Conservation (phyloP, 805 yeast species). For the Ogataea siamensis region DNA sequence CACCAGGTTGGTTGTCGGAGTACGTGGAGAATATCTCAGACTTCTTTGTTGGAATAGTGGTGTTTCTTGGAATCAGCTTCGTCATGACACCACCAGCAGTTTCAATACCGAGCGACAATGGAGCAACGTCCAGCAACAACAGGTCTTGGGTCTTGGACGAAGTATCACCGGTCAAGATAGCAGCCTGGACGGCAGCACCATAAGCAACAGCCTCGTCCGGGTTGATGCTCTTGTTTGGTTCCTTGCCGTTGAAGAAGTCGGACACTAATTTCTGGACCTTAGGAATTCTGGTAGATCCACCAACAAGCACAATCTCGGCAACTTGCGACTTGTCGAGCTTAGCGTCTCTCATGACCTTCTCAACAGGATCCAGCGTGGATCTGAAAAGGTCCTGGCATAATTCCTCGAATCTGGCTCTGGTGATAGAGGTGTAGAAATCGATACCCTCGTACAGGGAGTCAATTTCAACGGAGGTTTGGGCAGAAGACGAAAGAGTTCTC, state of each 20-base stretch:
- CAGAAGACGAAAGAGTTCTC: constrained; percentile 95
- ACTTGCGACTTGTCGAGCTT: constrained; percentile 88
- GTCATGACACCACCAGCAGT: constrained; percentile 83
- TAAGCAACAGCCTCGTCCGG: constrained; percentile 99
- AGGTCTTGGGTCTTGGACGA: constrained; percentile 95
- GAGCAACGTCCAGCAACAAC: constrained; percentile 93
- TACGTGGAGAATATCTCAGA: constrained; percentile 78
- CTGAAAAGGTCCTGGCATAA: constrained; percentile 92
- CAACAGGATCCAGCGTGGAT: constrained; percentile 92
- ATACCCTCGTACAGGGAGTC: constrained; percentile 94
- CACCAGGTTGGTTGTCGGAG: constrained; percentile 83
- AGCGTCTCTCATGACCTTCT: constrained; percentile 88
- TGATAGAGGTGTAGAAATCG: constrained; percentile 93
- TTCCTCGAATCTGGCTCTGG: constrained; percentile 98
- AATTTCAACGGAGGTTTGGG: constrained; percentile 93
- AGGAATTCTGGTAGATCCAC: constrained; percentile 99
- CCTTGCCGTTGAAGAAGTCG: constrained; percentile 96
- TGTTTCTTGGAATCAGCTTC: constrained; percentile 73
- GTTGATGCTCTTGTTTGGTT: constrained; percentile 93
- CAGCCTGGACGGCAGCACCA: constrained; percentile 99
- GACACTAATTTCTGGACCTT: constrained; percentile 93
- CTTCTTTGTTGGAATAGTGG: constrained; percentile 73
- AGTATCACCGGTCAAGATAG: constrained; percentile 93
- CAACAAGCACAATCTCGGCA: constrained; percentile 91
- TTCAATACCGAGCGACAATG: constrained; percentile 80